These are phyloP conservation scores for Bipolaris victoriae DNA, from an alignment of 2,329 filamentous ascomycete species.

Conservation along the genomic window DNA sequence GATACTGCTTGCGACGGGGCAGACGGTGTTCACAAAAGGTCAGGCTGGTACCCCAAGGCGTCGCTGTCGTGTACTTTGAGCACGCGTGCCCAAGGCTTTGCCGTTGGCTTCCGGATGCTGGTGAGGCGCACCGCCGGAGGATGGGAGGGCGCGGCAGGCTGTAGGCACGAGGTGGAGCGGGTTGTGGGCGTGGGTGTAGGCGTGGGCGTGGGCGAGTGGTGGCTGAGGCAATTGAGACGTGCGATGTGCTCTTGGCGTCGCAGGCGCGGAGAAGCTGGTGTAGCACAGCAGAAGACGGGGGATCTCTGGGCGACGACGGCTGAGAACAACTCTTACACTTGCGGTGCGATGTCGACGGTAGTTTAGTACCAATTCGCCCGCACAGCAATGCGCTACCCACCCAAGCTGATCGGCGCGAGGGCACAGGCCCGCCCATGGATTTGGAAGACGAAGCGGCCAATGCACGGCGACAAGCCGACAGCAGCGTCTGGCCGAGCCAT, in stretches of 20 bases:
- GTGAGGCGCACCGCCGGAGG: not conserved
- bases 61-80: conserved; percentile 11
- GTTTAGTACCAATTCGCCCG: conserved; percentile 20
- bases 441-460: conserved; percentile 36
- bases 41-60: not conserved
- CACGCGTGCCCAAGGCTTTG: not conserved
- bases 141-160: not conserved
- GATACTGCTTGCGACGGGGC: conserved; percentile 1
- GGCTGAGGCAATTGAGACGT: conserved; percentile 35
- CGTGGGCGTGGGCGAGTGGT: conserved; percentile 4
- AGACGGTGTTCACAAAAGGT: conserved; percentile 8
- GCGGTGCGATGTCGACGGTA: conserved; percentile 29
- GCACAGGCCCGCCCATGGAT: conserved; percentile 36
- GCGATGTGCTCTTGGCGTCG: conserved; percentile 37
- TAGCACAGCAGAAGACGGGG: conserved; percentile 22
- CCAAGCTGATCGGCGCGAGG: conserved; percentile 17
- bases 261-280: conserved; percentile 26
- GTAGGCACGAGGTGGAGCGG: not conserved
- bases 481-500: conserved; percentile 12
- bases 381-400: conserved; percentile 21
- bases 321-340: conserved; percentile 31
- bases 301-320: conserved; percentile 18
- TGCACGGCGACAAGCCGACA: conserved; percentile 21
- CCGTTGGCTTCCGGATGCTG: not conserved
- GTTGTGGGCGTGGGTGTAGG: conserved; percentile 4